Base-by-base conservation (phyloP, 345 rosid species). In the Citrus hindsii region DNA sequence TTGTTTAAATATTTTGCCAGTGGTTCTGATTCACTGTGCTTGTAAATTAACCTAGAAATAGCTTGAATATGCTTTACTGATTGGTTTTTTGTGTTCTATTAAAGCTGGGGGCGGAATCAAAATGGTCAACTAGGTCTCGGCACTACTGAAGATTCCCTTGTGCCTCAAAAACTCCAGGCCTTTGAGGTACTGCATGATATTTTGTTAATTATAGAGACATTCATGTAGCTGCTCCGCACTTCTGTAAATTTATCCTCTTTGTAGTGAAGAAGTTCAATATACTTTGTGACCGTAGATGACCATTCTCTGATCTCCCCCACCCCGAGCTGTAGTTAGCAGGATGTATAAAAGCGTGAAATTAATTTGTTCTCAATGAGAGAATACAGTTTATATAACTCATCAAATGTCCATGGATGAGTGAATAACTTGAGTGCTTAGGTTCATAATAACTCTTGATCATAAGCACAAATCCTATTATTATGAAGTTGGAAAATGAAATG, bases 101-200 rank as follows among this genome's bases (percentile, higher is more conserved):
- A 85, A 84, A 96, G 99, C 78, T 96, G 98, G 99, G 99, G 99
- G 75, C 88, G 99, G 71, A 96, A 96, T 87, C 99, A 96, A 87
- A 96, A 96, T 83, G 99, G 99, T 78, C 97, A 96, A 85, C 99
- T 96, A 83, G 98, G 99, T 82, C 95, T 94, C 69, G 98, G 98
- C 67, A 90, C 86, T 82, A 89, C 80, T 10, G 97, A 91, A 80
- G 98, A 93, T 82, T 90, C 97, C 87, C 91, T 89, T 59, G 90
- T 96, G 80, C 99, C 99, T 83, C 92, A 87, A 81, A 91, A 89
- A 86, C 89, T 96, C 83, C 84, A 87, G 82, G 97, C 97, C 71
- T 96, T 96, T 82, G 84, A 96, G 99, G 99, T 92, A 77, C 55
- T 65, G 14, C 62, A 6, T 58, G 18, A 71, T 14, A 28, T 4